Percentiles rank a stretch among this genome's conserved stretches.
These are phyloP conservation scores for Neurospora sp. DNA, from an alignment of 495 filamentous ascomycete species.

Conservation along the genomic window DNA sequence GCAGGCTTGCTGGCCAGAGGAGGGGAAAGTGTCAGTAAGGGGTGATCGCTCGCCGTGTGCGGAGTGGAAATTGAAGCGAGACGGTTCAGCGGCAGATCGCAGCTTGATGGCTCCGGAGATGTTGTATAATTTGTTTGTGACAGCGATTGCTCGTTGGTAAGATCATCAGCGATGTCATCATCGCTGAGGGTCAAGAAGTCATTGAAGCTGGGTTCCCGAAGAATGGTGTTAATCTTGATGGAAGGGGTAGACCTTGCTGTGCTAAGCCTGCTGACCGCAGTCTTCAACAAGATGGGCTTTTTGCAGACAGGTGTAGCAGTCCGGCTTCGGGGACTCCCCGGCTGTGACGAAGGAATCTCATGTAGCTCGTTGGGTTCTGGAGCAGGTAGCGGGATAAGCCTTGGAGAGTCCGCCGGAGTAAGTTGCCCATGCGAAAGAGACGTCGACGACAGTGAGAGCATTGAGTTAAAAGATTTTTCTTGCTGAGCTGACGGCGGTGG, in stretches of 20 bases:
- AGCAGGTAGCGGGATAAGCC: constrained; percentile 13
- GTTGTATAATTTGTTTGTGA: not conserved
- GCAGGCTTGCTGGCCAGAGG: constrained; percentile 21
- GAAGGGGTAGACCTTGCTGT: not conserved
- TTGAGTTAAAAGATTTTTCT: constrained; percentile 3
- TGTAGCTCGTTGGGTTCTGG: not conserved
- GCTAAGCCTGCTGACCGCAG: not conserved
- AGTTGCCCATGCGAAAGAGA: constrained; percentile 1
- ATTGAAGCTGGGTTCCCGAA: constrained; percentile 33
- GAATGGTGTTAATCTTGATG: constrained; percentile 5
- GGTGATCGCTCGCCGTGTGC: not conserved
- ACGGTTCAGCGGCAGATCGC: constrained; percentile 10
- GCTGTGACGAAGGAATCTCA: not conserved
- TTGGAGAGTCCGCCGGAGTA: constrained; percentile 12
- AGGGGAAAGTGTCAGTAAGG: constrained; percentile 17
- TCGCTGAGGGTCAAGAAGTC: constrained; percentile 38
- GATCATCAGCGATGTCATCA: constrained; percentile 35
- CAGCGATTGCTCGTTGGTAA: not conserved
- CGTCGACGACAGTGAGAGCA: not conserved
- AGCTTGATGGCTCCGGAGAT: constrained; percentile 8
- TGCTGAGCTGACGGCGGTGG: constrained; percentile 11
- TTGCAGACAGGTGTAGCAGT: not conserved
- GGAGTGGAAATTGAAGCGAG: not conserved
- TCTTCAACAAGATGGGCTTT: not conserved
- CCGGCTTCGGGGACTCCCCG: not conserved